Evolutionary conservation across 371 early-diverging fungal genomes (phyloP).

Genomic region (Funneliformis caledonium): DNA sequence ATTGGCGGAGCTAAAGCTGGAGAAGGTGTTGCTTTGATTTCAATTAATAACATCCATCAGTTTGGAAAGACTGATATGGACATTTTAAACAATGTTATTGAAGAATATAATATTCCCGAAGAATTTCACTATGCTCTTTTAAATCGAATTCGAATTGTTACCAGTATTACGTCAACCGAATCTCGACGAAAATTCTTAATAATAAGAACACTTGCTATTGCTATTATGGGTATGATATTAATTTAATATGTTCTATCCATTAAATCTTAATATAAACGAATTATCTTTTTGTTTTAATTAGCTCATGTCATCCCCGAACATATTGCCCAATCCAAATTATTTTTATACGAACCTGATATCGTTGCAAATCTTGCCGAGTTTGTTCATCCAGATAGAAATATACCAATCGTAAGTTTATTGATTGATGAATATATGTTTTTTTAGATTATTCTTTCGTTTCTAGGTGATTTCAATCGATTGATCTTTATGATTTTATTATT

Average conservation of each 20-base stretch:
- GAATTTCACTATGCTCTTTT: slow-evolving; percentile 79
- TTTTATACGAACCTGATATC: slow-evolving; percentile 85
- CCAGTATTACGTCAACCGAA: slow-evolving; percentile 55
- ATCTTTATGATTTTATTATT: slow-evolving; percentile 17
- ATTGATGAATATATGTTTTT: neutral
- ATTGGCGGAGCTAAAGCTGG: slow-evolving; percentile 9
- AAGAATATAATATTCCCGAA: slow-evolving; percentile 72
- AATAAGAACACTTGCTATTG: slow-evolving; percentile 80
- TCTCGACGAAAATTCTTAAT: slow-evolving; percentile 63
- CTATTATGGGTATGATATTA: slow-evolving; percentile 67
- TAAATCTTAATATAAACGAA: neutral
- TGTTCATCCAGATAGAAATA: slow-evolving; percentile 62
- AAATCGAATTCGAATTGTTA: slow-evolving; percentile 79
- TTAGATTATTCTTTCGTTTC: neutral
- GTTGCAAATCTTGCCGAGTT: slow-evolving; percentile 77
- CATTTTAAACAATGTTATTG: slow-evolving; percentile 55
- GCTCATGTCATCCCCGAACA: slow-evolving; percentile 70
- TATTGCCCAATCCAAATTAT: slow-evolving; percentile 73
- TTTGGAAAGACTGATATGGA: slow-evolving; percentile 49
- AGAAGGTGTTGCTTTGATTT: slow-evolving; percentile 46
- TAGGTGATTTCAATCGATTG: neutral
- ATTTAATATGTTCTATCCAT: neutral
- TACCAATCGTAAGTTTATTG: slow-evolving; percentile 54
- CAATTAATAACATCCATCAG: slow-evolving; percentile 42
- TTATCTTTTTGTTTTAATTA: slow-evolving; percentile 39